These are phyloP conservation scores for Fomitiporia mediterranea DNA, from an alignment of 1,284 basidiomycete species.

Conservation along the genomic window DNA sequence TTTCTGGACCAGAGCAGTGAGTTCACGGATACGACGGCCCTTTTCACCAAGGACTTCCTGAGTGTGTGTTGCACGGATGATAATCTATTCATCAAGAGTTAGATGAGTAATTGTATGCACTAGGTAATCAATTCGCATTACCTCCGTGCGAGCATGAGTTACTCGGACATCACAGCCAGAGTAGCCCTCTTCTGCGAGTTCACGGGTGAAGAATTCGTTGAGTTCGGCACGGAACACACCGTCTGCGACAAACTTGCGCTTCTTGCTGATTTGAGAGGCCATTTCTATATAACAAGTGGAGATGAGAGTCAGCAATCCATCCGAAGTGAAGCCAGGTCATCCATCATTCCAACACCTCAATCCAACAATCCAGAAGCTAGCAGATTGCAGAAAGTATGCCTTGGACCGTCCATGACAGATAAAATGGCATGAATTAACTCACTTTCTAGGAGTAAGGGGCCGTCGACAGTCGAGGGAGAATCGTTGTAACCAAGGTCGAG, in stretches of 20 bases:
- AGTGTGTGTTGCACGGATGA: slow-evolving; percentile 99
- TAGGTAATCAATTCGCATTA: slow-evolving; percentile 29
- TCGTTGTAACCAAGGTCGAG: not conserved
- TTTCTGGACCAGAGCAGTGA: slow-evolving; percentile 98
- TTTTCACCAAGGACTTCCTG: slow-evolving; percentile 99
- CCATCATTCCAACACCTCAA: slow-evolving; percentile 11
- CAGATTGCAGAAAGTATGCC: too few species aligned
- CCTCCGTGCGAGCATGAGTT: slow-evolving; percentile 98
- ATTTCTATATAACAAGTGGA: slow-evolving; percentile 1
- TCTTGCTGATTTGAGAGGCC: slow-evolving; percentile 85
- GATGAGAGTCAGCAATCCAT: slow-evolving; percentile 17
- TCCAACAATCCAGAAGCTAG: not conserved
- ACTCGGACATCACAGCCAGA: slow-evolving; percentile 99
- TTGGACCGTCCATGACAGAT: not conserved
- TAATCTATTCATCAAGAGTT: slow-evolving; percentile 62
- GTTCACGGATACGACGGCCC: slow-evolving; percentile 98
- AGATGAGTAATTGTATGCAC: slow-evolving; percentile 6
- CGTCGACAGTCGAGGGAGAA: not conserved
- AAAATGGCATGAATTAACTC: slow-evolving; percentile 5
- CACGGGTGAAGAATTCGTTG: slow-evolving; percentile 98
- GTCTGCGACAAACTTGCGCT: slow-evolving; percentile 97
- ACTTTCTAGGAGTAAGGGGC: slow-evolving; percentile 1
- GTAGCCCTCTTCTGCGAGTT: slow-evolving; percentile 99
- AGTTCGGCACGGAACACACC: slow-evolving; percentile 98
- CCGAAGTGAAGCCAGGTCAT: slow-evolving; percentile 7